A percentile compares a stretch with the other conserved stretches of the same genome.
Evolutionary conservation across 257 asterid species (phyloP).

Genomic region (Agastache rugosa): DNA sequence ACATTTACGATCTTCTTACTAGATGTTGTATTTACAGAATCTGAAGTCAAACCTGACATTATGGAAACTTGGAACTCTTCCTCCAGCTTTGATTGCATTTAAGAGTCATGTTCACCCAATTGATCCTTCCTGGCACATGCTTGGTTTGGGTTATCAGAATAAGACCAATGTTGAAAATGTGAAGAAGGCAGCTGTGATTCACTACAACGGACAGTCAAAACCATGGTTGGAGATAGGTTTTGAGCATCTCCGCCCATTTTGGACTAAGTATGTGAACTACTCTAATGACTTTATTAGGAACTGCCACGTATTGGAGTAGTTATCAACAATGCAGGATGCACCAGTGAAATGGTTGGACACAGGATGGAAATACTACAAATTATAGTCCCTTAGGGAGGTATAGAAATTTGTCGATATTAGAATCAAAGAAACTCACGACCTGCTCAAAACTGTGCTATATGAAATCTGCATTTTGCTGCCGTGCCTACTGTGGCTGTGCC

Average conservation of each 20-base stretch:
- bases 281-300: slow-evolving; percentile 82
- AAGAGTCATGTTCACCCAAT: slow-evolving; percentile 88
- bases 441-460: slow-evolving; percentile 36
- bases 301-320: slow-evolving; percentile 95
- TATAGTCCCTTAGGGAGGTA: slow-evolving; percentile 39
- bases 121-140: slow-evolving; percentile 99
- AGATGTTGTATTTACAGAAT: slow-evolving; percentile 67
- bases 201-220: slow-evolving; percentile 97
- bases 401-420: slow-evolving; percentile 40
- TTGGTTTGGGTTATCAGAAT: slow-evolving; percentile 97
- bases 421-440: slow-evolving; percentile 41
- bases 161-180: slow-evolving; percentile 72
- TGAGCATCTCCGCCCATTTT: slow-evolving; percentile 97
- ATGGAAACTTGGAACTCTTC: slow-evolving; percentile 99
- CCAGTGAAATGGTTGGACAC: slow-evolving; percentile 33
- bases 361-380: slow-evolving; percentile 37
- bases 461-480: slow-evolving; percentile 32
- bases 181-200: slow-evolving; percentile 93
- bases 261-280: slow-evolving; percentile 94
- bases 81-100: slow-evolving; percentile 99
- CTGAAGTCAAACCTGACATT: slow-evolving; percentile 87
- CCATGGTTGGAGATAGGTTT: slow-evolving; percentile 99
- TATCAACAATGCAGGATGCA: slow-evolving; percentile 14
- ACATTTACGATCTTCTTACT: slow-evolving; percentile 28
- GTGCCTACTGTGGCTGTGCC: neutral